phyloP scores from a whole-genome alignment of 768 basidiomycete species.

The Hygrocybe coccinea region DNA sequence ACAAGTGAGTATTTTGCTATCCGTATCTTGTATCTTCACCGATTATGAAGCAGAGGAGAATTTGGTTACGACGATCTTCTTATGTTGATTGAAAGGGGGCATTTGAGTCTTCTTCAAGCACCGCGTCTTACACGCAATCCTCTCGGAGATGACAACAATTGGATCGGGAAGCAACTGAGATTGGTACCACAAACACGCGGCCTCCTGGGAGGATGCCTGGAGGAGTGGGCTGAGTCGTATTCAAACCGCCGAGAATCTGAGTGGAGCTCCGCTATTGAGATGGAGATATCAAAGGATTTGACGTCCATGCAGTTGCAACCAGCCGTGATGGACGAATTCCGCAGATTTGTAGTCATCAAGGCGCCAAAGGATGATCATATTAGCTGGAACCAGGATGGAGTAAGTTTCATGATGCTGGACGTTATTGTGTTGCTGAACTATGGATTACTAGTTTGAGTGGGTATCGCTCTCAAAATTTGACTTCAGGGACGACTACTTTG shows the following conservation, averaged over 20 bases:
- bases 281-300: slow-evolving; percentile 47
- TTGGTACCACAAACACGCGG: slow-evolving; percentile 32
- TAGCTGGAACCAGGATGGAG: slow-evolving; percentile 38
- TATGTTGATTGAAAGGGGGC: slow-evolving; percentile 50
- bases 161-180: slow-evolving; percentile 36
- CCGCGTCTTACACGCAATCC: slow-evolving; percentile 38
- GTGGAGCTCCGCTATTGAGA: slow-evolving; percentile 37
- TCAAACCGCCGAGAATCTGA: slow-evolving; percentile 31
- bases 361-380: slow-evolving; percentile 29
- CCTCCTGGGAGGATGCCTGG: slow-evolving; percentile 42
- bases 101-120: slow-evolving; percentile 47
- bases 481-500: slow-evolving; percentile 45
- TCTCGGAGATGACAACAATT: slow-evolving; percentile 22
- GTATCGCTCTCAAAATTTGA: slow-evolving; percentile 40
- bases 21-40: not conserved
- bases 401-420: slow-evolving; percentile 31
- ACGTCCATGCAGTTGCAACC: slow-evolving; percentile 56
- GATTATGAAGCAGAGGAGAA: slow-evolving; percentile 28
- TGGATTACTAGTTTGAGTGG: slow-evolving; percentile 53
- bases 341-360: slow-evolving; percentile 61
- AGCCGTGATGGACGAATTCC: slow-evolving; percentile 52
- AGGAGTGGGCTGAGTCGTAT: slow-evolving; percentile 36
- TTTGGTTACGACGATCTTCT: slow-evolving; percentile 42
- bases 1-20: slow-evolving; percentile 31
- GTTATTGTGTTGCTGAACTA: not conserved